Base-by-base conservation (phyloP, 495 filamentous ascomycete species). In the Aspergillus baeticus region DNA sequence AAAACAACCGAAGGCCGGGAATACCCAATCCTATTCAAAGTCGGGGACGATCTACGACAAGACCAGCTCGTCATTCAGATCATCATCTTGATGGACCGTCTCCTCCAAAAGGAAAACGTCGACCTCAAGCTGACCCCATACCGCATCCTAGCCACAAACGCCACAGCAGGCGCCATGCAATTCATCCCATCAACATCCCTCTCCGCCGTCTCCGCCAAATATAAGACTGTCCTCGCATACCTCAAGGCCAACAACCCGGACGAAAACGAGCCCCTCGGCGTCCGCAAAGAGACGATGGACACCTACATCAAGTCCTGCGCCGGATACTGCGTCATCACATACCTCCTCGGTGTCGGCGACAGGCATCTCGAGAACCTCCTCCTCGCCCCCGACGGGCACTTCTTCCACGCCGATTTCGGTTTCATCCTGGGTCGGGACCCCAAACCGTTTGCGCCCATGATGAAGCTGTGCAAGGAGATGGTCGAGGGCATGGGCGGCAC, bases 391-490 rank as follows among this genome's bases (percentile, higher is more conserved):
- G 86, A 90, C 62, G 94, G 80, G 15, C 90, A 93, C 67, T 99
- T 99, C 76, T 98, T 99, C 82, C 94, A 99, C 70, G 91, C 90
- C 29, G 94, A 98, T 64, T 98, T 99, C 61, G 93, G 95, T 33
- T 99, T 92, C 74, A 98, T 99, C 58, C 87, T 99, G 8, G 94
- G 94, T 33, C 91, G 94, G 17, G 94, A 99, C 63, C 94, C 94
- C 1, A 99, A 99, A 62, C 94, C 94, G 3, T 97, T 98, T 64
- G 92, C 94, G 2, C 94, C 94, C 1, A 85, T 89, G 57, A 96
- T 99, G 87, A 99, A 99, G 64, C 83, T 99, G 18, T 90, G 88
- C 71, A 91, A 91, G 63, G 94, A 99, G 66, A 99, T 99, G 94
- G 88, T 97, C 13, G 94, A 98, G 63, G 93, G 92, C 50, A 97